Conservation (phyloP, 148 eudicot species). For the Vaccinium corymbosum region DNA sequence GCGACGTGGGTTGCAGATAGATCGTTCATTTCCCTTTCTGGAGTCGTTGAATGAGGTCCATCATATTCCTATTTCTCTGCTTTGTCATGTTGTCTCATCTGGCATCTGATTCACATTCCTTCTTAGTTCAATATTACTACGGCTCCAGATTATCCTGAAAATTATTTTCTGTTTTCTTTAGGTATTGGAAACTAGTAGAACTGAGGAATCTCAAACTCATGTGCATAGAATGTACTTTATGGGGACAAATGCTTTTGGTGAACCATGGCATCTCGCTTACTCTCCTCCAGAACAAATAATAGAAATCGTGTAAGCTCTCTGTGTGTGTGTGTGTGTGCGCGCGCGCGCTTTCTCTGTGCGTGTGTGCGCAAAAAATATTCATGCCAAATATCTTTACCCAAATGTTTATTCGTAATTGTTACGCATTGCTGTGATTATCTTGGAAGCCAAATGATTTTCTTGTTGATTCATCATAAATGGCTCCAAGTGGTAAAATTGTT, state of each 20-base stretch:
- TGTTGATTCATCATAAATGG: neutral
- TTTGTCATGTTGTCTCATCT: neutral
- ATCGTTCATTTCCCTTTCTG: conserved; percentile 89
- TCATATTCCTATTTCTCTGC: neutral
- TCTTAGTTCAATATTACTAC: neutral
- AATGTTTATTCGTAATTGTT: neutral
- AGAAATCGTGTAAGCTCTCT: conserved; percentile 77
- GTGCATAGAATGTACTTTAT: conserved; percentile 89
- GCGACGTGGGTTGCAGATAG: conserved; percentile 66
- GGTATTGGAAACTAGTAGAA: conserved; percentile 91
- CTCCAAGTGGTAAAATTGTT: neutral
- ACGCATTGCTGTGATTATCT: neutral
- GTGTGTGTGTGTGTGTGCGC: neutral
- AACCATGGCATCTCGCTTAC: conserved; percentile 97
- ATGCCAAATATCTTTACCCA: neutral
- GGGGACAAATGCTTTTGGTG: conserved; percentile 90
- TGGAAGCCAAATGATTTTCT: neutral
- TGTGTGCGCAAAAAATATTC: neutral
- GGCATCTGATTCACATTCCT: neutral
- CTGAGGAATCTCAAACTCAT: conserved; percentile 83
- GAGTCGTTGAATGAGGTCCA: conserved; percentile 95
- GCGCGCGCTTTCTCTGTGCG: no score
- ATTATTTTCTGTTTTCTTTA: conserved; percentile 28
- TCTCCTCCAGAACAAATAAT: conserved; percentile 91
- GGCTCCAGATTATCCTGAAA: conserved; percentile 15